Evolutionary conservation across 805 yeast species (phyloP).

Genomic region (Starmerella tilneyi): DNA sequence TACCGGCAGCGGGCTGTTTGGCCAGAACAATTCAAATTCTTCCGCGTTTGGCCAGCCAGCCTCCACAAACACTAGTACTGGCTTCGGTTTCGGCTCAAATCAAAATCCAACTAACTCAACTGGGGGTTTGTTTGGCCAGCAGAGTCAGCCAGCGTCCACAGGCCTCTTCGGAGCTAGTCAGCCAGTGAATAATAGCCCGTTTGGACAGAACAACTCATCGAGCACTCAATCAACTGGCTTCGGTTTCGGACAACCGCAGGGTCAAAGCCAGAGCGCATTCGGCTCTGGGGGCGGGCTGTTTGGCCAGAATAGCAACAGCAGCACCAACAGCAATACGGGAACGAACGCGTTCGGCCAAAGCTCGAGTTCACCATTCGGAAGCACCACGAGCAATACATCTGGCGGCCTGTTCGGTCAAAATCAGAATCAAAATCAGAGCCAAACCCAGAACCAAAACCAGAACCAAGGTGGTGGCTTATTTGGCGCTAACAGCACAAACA

Average conservation of each 20-base stretch:
- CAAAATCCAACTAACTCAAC: not conserved
- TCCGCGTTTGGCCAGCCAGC: conserved; percentile 4
- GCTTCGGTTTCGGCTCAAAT: conserved; percentile 18
- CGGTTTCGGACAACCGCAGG: not conserved
- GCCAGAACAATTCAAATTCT: conserved; percentile 11
- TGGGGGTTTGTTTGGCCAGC: conserved; percentile 6
- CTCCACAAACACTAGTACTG: conserved; percentile 22
- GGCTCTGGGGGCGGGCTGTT: conserved; percentile 9
- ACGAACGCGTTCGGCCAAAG: not conserved
- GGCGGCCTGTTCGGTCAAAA: conserved; percentile 27
- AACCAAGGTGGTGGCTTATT: conserved; percentile 23
- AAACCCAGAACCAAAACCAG: conserved; percentile 2
- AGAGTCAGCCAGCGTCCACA: not conserved
- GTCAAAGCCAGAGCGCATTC: not conserved
- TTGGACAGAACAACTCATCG: conserved; percentile 5
- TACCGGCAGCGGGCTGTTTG: conserved; percentile 18
- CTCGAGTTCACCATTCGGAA: conserved; percentile 6
- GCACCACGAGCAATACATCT: not conserved
- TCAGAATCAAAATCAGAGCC: too few species aligned
- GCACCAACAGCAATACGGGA: not conserved
- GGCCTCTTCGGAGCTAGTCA: not conserved
- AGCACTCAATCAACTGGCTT: not conserved
- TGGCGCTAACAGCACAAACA: conserved; percentile 25
- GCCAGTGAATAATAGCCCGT: not conserved
- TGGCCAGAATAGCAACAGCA: conserved; percentile 25